These are phyloP conservation scores for Fomitopsis betulina DNA, from an alignment of 1,284 basidiomycete genomes.

Conservation along the genomic window DNA sequence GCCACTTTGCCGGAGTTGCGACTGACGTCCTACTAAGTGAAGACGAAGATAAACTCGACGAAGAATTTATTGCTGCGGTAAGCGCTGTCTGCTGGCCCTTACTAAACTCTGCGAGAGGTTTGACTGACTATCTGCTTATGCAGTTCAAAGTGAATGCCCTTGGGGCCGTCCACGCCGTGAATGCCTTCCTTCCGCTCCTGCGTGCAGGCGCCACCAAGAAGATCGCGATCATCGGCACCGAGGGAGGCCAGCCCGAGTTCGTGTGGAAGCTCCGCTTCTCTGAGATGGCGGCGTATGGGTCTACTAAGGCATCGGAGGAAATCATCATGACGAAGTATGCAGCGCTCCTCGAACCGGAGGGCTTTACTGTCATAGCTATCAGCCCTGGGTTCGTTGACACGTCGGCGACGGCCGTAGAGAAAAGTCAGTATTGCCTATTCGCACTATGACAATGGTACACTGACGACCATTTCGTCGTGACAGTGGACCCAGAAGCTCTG, in stretches of 20 bases:
- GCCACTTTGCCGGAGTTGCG: no score
- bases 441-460: neutral
- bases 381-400: constrained; percentile 33
- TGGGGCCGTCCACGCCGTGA: constrained; percentile 32
- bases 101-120: no score
- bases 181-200: constrained; percentile 35
- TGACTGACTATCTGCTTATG: neutral
- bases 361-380: constrained; percentile 32
- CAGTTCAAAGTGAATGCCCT: constrained; percentile 34
- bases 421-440: neutral
- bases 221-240: constrained; percentile 32
- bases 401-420: neutral
- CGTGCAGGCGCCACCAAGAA: constrained; percentile 31
- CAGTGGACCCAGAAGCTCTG: neutral
- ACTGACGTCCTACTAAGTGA: no score
- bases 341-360: constrained; percentile 27
- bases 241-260: constrained; percentile 26
- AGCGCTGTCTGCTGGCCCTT: no score
- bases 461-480: neutral
- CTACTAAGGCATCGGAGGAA: constrained; percentile 35
- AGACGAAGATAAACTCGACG: no score
- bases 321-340: constrained; percentile 39
- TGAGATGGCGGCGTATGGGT: constrained; percentile 25
- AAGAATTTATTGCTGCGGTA: no score
- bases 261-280: constrained; percentile 12